A percentile compares a stretch with the other conserved stretches of the same genome.
Conservation (phyloP, 257 asterid species). For the Nicotiana attenuata region DNA sequence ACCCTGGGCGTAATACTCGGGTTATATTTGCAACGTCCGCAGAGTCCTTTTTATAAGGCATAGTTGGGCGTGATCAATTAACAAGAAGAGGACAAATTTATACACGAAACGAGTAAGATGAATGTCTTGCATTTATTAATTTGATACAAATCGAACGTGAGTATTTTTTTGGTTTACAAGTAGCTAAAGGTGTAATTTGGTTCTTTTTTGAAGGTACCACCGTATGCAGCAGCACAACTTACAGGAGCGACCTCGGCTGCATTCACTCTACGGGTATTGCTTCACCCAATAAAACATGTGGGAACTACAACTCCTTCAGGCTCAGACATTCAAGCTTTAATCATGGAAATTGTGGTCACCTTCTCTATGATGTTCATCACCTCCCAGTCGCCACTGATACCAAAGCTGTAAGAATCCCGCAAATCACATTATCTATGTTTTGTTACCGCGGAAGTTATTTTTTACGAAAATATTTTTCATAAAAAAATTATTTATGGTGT, state of each 20-base stretch:
- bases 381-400: slow-evolving; percentile 84
- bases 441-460: neutral
- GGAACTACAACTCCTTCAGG: slow-evolving; percentile 78
- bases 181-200: neutral
- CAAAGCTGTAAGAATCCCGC: slow-evolving; percentile 60
- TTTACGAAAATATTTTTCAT: neutral
- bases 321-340: slow-evolving; percentile 52
- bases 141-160: too few species aligned
- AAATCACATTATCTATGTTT: neutral
- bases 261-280: slow-evolving; percentile 48
- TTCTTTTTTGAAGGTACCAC: slow-evolving; percentile 45
- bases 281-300: slow-evolving; percentile 60
- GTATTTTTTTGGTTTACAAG: neutral
- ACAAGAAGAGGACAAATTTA: too few species aligned
- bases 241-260: slow-evolving; percentile 61
- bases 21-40: too few species aligned
- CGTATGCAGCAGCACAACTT: slow-evolving; percentile 63
- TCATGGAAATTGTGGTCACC: slow-evolving; percentile 73
- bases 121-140: neutral
- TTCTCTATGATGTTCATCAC: slow-evolving; percentile 88
- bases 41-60: too few species aligned
- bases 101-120: too few species aligned
- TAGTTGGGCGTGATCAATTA: too few species aligned
- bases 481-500: neutral
- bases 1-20: too few species aligned